Evolutionary conservation across 2,329 filamentous ascomycete species (phyloP).

Genomic region (Thelonectria blattea): DNA sequence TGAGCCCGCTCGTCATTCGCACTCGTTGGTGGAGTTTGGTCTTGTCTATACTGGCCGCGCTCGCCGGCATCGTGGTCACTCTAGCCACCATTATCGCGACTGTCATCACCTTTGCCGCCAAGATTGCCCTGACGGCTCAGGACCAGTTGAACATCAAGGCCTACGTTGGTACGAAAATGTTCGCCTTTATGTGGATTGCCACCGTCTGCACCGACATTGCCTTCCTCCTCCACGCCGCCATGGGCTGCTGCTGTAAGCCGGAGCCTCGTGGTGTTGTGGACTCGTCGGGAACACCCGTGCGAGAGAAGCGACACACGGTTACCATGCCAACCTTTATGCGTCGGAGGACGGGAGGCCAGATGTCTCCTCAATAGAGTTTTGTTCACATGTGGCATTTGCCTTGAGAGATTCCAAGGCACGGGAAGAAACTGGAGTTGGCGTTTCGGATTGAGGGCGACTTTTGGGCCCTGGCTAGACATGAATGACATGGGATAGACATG

Average conservation of each 20-base stretch:
- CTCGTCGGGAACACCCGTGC: constrained; percentile 12
- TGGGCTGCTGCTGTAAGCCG: constrained; percentile 75
- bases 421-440: constrained; percentile 4
- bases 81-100: constrained; percentile 79
- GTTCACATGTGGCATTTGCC: background rate
- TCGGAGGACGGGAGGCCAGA: constrained; percentile 33
- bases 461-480: background rate
- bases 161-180: constrained; percentile 73
- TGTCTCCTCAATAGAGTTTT: constrained; percentile 11
- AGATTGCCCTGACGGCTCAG: constrained; percentile 74
- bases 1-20: constrained; percentile 62
- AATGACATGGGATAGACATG: background rate
- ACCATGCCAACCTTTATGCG: constrained; percentile 40
- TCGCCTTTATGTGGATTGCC: constrained; percentile 90
- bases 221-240: constrained; percentile 74
- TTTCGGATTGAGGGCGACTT: background rate
- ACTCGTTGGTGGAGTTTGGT: constrained; percentile 70
- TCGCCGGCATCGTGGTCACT: constrained; percentile 70
- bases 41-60: constrained; percentile 70
- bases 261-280: constrained; percentile 24
- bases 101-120: constrained; percentile 82
- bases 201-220: constrained; percentile 70
- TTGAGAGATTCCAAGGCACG: background rate
- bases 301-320: constrained; percentile 31
- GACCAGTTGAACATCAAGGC: constrained; percentile 78